Conservation (phyloP, 2,329 filamentous ascomycete genomes). For the Ceratocystis huliohia region DNA sequence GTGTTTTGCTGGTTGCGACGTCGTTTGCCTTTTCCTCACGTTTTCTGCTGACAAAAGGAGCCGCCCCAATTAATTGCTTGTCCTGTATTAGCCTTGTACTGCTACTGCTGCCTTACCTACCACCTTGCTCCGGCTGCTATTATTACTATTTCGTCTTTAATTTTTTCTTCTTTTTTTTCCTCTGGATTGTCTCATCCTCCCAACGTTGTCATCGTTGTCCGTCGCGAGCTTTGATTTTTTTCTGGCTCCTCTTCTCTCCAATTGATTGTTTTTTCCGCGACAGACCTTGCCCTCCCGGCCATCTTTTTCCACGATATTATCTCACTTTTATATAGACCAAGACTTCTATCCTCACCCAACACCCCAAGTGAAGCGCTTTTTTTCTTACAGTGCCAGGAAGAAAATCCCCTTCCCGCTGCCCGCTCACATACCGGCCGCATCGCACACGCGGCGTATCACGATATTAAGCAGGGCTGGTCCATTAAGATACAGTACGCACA, state of each 20-base stretch:
- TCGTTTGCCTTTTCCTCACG: not conserved
- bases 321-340: conserved; percentile 2
- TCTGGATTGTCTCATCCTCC: conserved; percentile 9
- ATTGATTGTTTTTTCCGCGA: conserved; percentile 9
- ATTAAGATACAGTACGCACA: not conserved
- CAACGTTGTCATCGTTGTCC: not conserved
- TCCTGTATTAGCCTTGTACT: not conserved
- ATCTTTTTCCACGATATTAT: conserved; percentile 9
- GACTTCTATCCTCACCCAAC: not conserved
- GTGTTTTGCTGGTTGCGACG: not conserved
- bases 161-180: not conserved
- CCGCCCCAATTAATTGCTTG: not conserved
- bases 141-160: not conserved
- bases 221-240: conserved; percentile 13
- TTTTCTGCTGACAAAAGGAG: not conserved
- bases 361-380: not conserved
- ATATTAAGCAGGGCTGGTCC: too few species aligned
- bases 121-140: not conserved
- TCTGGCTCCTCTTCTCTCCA: conserved; percentile 8
- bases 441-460: too few species aligned
- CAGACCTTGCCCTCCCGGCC: conserved; percentile 4
- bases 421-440: not conserved
- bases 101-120: not conserved
- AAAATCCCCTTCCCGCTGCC: not conserved
- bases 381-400: not conserved